Percentiles rank a stretch among this genome's conserved stretches.
These are phyloP conservation scores for Coniella lustricola DNA, from an alignment of 2,329 filamentous ascomycete genomes.

Conservation along the genomic window DNA sequence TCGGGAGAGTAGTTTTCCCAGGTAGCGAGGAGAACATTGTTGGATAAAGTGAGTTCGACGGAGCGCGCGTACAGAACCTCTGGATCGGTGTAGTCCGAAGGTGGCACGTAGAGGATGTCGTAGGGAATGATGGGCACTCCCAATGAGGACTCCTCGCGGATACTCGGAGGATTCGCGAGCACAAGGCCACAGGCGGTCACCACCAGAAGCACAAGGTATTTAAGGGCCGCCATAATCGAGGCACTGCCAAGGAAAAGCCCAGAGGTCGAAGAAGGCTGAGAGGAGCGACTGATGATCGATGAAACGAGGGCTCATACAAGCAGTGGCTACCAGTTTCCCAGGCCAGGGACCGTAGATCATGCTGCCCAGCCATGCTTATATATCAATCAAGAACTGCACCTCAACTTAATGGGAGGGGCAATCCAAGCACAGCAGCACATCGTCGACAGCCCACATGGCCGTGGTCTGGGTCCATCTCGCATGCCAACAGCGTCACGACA, in stretches of 20 bases:
- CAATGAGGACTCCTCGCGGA: neutral
- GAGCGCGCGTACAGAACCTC: constrained; percentile 38
- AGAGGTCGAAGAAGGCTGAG: too few species aligned
- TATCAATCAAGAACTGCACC: neutral
- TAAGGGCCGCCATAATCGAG: constrained; percentile 7
- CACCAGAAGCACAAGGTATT: constrained; percentile 21
- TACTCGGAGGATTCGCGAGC: constrained; percentile 13
- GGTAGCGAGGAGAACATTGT: constrained; percentile 43
- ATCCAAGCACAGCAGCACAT: neutral
- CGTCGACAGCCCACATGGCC: neutral
- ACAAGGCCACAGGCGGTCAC: constrained; percentile 17
- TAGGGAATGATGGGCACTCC: constrained; percentile 9
- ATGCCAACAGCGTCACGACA: neutral
- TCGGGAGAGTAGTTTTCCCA: constrained; percentile 53
- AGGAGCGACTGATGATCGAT: too few species aligned
- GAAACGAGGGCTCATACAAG: too few species aligned
- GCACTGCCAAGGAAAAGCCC: too few species aligned
- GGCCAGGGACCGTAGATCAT: constrained; percentile 1
- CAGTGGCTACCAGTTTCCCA: neutral
- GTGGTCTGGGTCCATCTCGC: constrained; percentile 1
- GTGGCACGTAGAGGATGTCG: constrained; percentile 35
- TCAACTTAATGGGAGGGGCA: constrained; percentile 1
- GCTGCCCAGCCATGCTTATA: neutral
- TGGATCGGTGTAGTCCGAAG: constrained; percentile 36
- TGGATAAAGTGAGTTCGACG: constrained; percentile 34